Evolutionary conservation across 2,329 filamentous ascomycete genomes (phyloP).

Genomic region (Aspergillus thermomutatus): DNA sequence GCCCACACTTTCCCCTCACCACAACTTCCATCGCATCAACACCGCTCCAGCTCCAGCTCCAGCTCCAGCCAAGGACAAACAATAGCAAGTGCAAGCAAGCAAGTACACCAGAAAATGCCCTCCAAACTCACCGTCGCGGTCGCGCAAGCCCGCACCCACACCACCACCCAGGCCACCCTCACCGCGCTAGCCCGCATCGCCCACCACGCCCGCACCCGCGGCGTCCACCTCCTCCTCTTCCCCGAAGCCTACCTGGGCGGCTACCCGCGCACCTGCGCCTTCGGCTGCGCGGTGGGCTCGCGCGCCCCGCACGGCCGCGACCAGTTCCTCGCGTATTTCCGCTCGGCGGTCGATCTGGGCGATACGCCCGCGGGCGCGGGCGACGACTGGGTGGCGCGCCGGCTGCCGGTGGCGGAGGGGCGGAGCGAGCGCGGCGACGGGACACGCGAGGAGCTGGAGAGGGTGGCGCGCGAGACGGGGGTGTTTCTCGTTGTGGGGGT

Average conservation of each 20-base stretch:
- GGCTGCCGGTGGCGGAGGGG: slow-evolving; percentile 52
- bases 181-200: slow-evolving; percentile 62
- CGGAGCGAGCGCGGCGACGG: slow-evolving; percentile 64
- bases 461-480: slow-evolving; percentile 70
- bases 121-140: slow-evolving; percentile 44
- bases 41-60: background rate
- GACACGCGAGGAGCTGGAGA: slow-evolving; percentile 75
- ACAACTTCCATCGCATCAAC: background rate
- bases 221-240: slow-evolving; percentile 72
- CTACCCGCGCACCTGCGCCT: slow-evolving; percentile 77
- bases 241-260: slow-evolving; percentile 91
- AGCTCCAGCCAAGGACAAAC: background rate
- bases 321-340: slow-evolving; percentile 78
- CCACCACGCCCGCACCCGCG: slow-evolving; percentile 57
- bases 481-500: slow-evolving; percentile 78
- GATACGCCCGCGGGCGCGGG: slow-evolving; percentile 71
- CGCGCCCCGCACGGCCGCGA: slow-evolving; percentile 69
- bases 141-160: slow-evolving; percentile 45
- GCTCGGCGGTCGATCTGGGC: slow-evolving; percentile 74
- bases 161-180: slow-evolving; percentile 56
- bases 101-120: slow-evolving; percentile 29
- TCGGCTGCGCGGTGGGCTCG: slow-evolving; percentile 71
- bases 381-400: slow-evolving; percentile 65
- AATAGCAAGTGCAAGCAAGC: too few relatives aligned
- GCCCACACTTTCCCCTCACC: background rate